Conservation (phyloP, 2,329 filamentous ascomycete genomes). For the Paecilomyces sp. region DNA sequence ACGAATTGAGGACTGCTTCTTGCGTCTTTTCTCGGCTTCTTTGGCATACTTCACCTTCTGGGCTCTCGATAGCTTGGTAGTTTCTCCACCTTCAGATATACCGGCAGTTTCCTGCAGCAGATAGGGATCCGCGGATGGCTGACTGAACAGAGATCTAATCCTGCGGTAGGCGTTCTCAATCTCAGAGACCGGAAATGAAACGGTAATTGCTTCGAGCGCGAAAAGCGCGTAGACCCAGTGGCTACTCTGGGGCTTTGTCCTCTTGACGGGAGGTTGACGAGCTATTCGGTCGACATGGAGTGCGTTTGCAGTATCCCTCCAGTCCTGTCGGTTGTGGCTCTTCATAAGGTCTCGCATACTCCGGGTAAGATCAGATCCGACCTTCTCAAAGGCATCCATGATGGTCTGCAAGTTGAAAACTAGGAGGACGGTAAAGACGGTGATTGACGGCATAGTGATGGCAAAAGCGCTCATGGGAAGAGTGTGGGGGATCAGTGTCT, state of each 20-base stretch:
- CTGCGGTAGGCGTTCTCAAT: not conserved
- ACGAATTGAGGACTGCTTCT: not conserved
- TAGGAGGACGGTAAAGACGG: slow-evolving; percentile 3
- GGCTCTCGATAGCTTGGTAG: not conserved
- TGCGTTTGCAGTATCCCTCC: slow-evolving; percentile 3
- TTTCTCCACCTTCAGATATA: not conserved
- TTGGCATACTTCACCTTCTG: not conserved
- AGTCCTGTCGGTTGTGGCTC: slow-evolving; percentile 4
- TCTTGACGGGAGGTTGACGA: slow-evolving; percentile 3
- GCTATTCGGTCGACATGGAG: slow-evolving; percentile 2
- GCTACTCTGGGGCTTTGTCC: slow-evolving; percentile 3
- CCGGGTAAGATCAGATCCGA: not conserved
- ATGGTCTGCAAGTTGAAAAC: slow-evolving; percentile 5
- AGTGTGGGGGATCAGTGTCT: slow-evolving; percentile 1
- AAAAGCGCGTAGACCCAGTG: slow-evolving; percentile 5
- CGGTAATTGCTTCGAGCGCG: not conserved
- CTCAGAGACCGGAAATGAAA: slow-evolving; percentile 3
- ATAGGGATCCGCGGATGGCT: not conserved
- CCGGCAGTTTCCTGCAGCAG: not conserved
- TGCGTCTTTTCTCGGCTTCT: not conserved
- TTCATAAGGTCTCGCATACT: slow-evolving; percentile 2
- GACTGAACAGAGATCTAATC: not conserved
- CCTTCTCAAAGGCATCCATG: slow-evolving; percentile 2
- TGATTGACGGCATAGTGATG: slow-evolving; percentile 5
- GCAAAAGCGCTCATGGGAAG: slow-evolving; percentile 4